Conservation (phyloP, 805 yeast genomes). For the Isabelozyma rhagii region DNA sequence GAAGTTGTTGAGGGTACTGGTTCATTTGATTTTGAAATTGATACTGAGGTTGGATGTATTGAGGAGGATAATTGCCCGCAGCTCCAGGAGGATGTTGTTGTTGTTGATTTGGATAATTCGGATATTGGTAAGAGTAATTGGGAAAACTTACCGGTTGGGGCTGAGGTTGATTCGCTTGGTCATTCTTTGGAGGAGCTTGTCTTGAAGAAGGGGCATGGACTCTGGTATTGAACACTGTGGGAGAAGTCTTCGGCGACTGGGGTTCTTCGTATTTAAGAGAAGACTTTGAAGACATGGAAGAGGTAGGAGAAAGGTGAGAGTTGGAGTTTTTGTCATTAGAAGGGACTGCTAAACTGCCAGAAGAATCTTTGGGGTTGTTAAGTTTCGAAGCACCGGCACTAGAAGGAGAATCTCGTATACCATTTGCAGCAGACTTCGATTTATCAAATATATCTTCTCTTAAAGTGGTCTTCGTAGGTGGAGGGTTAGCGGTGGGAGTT, state of each 20-base stretch:
- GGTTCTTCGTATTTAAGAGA: conserved; percentile 33
- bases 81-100: conserved; percentile 3
- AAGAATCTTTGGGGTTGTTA: neutral
- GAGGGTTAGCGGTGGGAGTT: conserved; percentile 4
- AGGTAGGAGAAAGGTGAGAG: conserved; percentile 26
- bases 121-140: conserved; percentile 9
- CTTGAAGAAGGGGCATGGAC: conserved; percentile 3
- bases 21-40: conserved; percentile 6
- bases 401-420: neutral
- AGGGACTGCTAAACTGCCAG: neutral
- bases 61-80: conserved; percentile 7
- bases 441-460: conserved; percentile 39
- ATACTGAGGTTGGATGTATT: conserved; percentile 8
- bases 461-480: conserved; percentile 18
- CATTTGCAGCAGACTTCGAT: neutral
- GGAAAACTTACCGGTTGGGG: conserved; percentile 7
- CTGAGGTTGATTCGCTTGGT: conserved; percentile 1
- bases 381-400: neutral
- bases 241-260: conserved; percentile 40
- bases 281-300: conserved; percentile 32
- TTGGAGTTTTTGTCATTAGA: conserved; percentile 6
- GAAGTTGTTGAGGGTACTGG: conserved; percentile 7
- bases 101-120: conserved; percentile 8
- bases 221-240: conserved; percentile 11
- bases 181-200: conserved; percentile 3